Conservation (phyloP, 306 rosid genomes). For the Rosa rugosa region DNA sequence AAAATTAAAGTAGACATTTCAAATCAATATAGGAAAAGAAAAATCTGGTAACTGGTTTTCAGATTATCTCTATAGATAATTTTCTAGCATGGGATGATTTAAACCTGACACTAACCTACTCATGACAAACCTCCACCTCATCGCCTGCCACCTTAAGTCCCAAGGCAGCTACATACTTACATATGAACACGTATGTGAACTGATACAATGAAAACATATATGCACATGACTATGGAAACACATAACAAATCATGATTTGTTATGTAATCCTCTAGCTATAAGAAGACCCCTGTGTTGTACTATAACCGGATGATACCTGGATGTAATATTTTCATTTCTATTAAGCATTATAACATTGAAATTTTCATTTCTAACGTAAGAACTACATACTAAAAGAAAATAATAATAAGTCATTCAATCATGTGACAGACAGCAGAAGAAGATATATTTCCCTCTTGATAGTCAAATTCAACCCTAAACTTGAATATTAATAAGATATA, state of each 20-base stretch:
- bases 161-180: not conserved
- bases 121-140: not conserved
- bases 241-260: not conserved
- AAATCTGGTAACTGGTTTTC: not conserved
- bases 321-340: not conserved
- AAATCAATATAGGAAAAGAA: not conserved
- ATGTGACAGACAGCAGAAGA: not conserved
- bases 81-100: not conserved
- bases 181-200: not conserved
- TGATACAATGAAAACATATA: too few relatives aligned
- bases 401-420: not conserved
- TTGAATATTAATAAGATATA: constrained; percentile 5
- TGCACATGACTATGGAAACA: not conserved
- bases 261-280: not conserved
- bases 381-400: not conserved
- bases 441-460: too few relatives aligned
- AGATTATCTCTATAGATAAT: not conserved
- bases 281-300: not conserved
- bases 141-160: not conserved
- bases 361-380: not conserved
- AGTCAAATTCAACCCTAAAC: not conserved
- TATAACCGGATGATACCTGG: not conserved
- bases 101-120: not conserved
- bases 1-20: not conserved
- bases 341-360: not conserved